Conservation (phyloP, 1,139 yeast genomes). For the Kazachstania sp. region DNA sequence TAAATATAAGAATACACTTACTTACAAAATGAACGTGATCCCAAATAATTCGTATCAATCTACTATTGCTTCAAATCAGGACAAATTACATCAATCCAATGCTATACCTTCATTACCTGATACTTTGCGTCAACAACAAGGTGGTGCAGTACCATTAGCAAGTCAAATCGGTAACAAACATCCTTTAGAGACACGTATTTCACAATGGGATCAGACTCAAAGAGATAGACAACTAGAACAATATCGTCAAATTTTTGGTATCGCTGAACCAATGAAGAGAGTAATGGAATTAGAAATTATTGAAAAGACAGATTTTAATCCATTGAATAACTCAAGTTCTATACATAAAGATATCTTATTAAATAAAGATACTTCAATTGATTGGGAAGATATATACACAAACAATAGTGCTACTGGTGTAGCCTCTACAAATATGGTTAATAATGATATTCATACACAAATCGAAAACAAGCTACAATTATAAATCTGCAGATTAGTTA, state of each 20-base stretch:
- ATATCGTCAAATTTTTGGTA: conserved; percentile 67
- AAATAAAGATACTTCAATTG: conserved; percentile 67
- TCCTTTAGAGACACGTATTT: conserved; percentile 71
- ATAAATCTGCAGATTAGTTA: background rate
- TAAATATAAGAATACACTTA: background rate
- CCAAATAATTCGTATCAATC: conserved; percentile 21
- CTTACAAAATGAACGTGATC: conserved; percentile 24
- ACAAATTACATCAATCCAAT: conserved; percentile 15
- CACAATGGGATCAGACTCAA: conserved; percentile 75
- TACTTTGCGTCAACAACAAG: conserved; percentile 27
- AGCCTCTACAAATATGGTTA: conserved; percentile 8
- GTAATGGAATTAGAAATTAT: conserved; percentile 76
- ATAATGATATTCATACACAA: conserved; percentile 57
- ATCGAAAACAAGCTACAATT: conserved; percentile 61
- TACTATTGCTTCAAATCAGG: conserved; percentile 20
- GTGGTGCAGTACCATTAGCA: conserved; percentile 38
- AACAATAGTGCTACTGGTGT: conserved; percentile 14
- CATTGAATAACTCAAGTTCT: conserved; percentile 41
- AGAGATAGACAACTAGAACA: conserved; percentile 63
- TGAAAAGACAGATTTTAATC: conserved; percentile 63
- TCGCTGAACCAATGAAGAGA: conserved; percentile 82
- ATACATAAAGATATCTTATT: conserved; percentile 70
- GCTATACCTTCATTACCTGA: conserved; percentile 30
- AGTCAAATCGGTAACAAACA: conserved; percentile 75
- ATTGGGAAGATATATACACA: conserved; percentile 89